Evolutionary conservation across 371 early-diverging fungal genomes (phyloP).

Genomic region (Haplosporangium sp.): DNA sequence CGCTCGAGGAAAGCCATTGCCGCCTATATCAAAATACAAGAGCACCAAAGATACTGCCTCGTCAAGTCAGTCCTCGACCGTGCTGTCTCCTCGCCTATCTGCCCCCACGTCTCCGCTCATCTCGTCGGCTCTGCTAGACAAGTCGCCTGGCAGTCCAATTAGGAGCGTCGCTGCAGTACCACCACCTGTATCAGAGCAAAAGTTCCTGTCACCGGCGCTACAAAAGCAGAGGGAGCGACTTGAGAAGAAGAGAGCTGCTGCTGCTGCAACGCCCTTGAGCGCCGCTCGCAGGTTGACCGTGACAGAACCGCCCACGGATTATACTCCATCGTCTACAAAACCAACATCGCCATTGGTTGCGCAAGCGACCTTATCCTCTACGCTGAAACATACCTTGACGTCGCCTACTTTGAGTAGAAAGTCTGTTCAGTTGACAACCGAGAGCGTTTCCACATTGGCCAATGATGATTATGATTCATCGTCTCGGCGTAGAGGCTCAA

Average conservation of each 20-base stretch:
- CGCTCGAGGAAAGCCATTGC: slow-evolving; percentile 47
- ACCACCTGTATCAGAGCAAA: slow-evolving; percentile 9
- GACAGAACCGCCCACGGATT: slow-evolving; percentile 2
- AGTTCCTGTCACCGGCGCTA: slow-evolving; percentile 41
- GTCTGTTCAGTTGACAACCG: slow-evolving; percentile 1
- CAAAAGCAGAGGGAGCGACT: slow-evolving; percentile 43
- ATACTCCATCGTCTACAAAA: background rate
- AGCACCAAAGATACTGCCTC: slow-evolving; percentile 15
- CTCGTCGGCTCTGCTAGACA: slow-evolving; percentile 16
- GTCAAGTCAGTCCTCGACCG: background rate
- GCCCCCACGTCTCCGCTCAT: slow-evolving; percentile 14
- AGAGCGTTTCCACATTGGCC: background rate
- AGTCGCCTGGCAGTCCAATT: slow-evolving; percentile 12
- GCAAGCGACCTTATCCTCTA: slow-evolving; percentile 6
- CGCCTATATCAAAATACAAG: slow-evolving; percentile 50
- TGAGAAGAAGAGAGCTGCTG: slow-evolving; percentile 43
- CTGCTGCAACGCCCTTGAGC: slow-evolving; percentile 15
- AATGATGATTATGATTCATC: slow-evolving; percentile 12
- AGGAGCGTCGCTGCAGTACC: background rate
- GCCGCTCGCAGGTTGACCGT: slow-evolving; percentile 20
- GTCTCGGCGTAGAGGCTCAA: slow-evolving; percentile 21
- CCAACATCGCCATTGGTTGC: slow-evolving; percentile 18
- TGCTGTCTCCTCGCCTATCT: slow-evolving; percentile 21
- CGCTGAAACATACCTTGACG: slow-evolving; percentile 11
- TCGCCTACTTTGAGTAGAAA: slow-evolving; percentile 21